Conservation (phyloP, 2,329 filamentous ascomycete genomes). For the Penicillium sp. region DNA sequence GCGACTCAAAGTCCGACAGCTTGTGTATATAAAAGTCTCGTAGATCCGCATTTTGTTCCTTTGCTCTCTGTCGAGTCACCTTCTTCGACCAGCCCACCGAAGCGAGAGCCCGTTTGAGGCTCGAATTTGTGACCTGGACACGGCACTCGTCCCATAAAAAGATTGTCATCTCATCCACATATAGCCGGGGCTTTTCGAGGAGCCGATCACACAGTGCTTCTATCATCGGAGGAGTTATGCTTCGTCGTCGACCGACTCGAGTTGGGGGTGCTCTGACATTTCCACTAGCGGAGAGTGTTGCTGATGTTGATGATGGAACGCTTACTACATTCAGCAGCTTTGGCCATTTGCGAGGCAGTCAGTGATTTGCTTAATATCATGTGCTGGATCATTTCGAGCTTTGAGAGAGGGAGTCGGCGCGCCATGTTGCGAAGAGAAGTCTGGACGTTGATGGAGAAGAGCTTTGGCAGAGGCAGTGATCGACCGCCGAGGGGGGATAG, state of each 20-base stretch:
- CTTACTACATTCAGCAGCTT: conserved; percentile 3
- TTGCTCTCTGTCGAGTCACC: no score
- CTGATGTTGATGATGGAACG: conserved; percentile 4
- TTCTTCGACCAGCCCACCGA: neutral
- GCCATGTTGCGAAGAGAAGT: no score
- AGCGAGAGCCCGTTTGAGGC: neutral
- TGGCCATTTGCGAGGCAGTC: conserved; percentile 4
- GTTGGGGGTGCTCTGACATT: conserved; percentile 10
- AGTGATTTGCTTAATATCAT: neutral
- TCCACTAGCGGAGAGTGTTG: neutral
- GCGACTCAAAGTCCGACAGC: no score
- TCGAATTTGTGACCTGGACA: neutral
- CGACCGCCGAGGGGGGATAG: no score
- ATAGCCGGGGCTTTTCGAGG: conserved; percentile 27
- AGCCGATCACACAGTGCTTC: conserved; percentile 28
- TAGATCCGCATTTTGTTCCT: no score
- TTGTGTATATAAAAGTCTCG: no score
- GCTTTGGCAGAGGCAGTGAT: no score
- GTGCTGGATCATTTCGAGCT: neutral
- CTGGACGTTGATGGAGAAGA: no score
- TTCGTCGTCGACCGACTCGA: conserved; percentile 24
- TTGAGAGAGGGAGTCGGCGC: neutral
- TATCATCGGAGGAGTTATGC: conserved; percentile 29
- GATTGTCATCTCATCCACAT: conserved; percentile 27
- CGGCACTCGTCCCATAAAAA: conserved; percentile 19